Conservation (phyloP, 192 early-diverging fungal species). For the Thoreauomyces humboldtii region DNA sequence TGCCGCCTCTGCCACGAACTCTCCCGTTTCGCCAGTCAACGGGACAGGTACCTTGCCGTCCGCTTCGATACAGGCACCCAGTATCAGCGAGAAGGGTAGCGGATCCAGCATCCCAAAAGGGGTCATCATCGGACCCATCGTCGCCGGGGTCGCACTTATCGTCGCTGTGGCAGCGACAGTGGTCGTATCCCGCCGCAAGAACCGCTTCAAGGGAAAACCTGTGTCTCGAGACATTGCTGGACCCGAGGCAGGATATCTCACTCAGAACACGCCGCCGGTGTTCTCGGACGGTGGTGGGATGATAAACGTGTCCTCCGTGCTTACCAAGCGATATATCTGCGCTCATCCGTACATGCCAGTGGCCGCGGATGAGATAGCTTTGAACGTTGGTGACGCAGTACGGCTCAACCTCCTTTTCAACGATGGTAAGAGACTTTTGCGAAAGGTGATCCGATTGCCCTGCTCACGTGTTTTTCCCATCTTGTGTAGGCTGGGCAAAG, state of each 20-base stretch:
- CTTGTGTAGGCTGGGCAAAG: too few species aligned
- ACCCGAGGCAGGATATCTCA: neutral
- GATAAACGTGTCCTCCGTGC: constrained; percentile 17
- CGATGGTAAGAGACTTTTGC: constrained; percentile 33
- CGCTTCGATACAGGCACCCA: neutral
- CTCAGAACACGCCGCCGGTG: neutral
- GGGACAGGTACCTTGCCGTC: neutral
- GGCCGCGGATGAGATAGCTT: constrained; percentile 32
- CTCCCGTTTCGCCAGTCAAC: neutral
- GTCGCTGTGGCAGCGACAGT: neutral
- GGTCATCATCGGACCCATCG: constrained; percentile 15
- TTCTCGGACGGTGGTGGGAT: constrained; percentile 2
- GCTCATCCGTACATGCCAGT: constrained; percentile 28
- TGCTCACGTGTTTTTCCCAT: neutral
- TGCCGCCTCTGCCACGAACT: neutral
- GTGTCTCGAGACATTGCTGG: neutral
- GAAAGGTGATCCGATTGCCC: neutral
- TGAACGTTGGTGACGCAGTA: constrained; percentile 34
- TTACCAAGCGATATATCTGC: constrained; percentile 30
- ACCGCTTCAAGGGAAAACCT: neutral
- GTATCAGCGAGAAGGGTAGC: neutral
- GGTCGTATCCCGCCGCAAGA: neutral
- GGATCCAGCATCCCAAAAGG: constrained; percentile 1
- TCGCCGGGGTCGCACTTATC: neutral
- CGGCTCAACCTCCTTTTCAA: constrained; percentile 35